Base-by-base conservation (phyloP, 345 rosid genomes). In the Eucalyptus shirleyi region DNA sequence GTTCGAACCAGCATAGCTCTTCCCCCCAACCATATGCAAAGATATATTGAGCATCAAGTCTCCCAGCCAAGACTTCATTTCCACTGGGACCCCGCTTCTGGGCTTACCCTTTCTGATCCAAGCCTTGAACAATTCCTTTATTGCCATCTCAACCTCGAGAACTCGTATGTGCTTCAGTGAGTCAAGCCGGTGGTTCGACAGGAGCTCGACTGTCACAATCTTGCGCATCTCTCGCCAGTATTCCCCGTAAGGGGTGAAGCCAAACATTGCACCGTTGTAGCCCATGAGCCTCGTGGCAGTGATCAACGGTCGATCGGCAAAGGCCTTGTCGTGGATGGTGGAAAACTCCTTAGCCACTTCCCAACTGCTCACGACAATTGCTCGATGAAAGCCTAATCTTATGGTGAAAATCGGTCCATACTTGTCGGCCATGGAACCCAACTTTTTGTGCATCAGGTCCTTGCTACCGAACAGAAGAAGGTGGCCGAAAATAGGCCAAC, bases 401-500 rank as follows among this genome's bases (percentile, higher is more conserved):
- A 93, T 56, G 17, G 86, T 49, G n/a, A 93, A 93, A 8, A 89
- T 86, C 1, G 93, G 93, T n/a, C 94, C 92, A 80, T 91, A 89
- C 23, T 89, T 88, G 49, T 92, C 93, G 11, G 94, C 93, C 92
- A 93, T 88, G 91, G 60, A 69, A 18, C 87, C 86, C 23, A 94
- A 83, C 23, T 47, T 87, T 82, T 88, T 88, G 88, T 91, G 91
- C 30, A 40, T 83, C 17, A 91, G 88, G 62, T 92, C 88, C 14
- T 85, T 28, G 62, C 89, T 90, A 2, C 88, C 56, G 6, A 92
- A 87, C 85, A 92, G 93, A 86, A 88, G 93, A 89, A 91, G 49
- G 86, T 93, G 94, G 13, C 94, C 95, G 26, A 93, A 90, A 19
- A 92, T 30, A 49, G 93, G 95, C 92, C 92, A 92, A 21, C 92